These are phyloP conservation scores for Cladosporium colombiae DNA, from an alignment of 2,329 filamentous ascomycete genomes.

Conservation along the genomic window DNA sequence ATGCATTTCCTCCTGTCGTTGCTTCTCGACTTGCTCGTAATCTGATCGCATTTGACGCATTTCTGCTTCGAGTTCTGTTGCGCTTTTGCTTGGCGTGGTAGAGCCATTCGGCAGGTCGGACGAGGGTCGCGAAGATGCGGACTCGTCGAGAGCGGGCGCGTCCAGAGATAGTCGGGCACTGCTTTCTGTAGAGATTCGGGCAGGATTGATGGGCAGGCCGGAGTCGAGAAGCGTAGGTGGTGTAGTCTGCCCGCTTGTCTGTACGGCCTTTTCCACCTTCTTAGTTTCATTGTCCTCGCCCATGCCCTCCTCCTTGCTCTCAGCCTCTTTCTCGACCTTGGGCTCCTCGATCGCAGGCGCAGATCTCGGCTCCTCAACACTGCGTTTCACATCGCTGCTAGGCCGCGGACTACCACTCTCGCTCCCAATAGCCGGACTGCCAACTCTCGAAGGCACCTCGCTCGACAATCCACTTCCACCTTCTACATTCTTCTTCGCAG, in stretches of 20 bases:
- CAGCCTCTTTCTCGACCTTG: slow-evolving; percentile 15
- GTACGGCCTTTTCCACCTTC: slow-evolving; percentile 1
- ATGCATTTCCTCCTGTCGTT: slow-evolving; percentile 79
- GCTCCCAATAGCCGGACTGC: slow-evolving; percentile 48
- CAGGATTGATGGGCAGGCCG: slow-evolving; percentile 39
- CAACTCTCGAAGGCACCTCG: slow-evolving; percentile 53
- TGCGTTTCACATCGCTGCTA: slow-evolving; percentile 47
- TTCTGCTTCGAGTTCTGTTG: slow-evolving; percentile 45
- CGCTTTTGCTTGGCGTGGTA: slow-evolving; percentile 19
- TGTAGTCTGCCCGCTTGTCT: neutral
- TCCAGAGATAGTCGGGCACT: slow-evolving; percentile 29
- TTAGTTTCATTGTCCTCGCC: neutral
- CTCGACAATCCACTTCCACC: slow-evolving; percentile 43
- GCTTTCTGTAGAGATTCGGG: slow-evolving; percentile 34
- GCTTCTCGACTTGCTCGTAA: slow-evolving; percentile 53
- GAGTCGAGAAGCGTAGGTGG: slow-evolving; percentile 32
- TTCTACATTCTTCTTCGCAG: slow-evolving; percentile 69
- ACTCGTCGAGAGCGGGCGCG: slow-evolving; percentile 25
- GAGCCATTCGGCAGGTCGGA: slow-evolving; percentile 28
- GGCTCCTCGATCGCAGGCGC: slow-evolving; percentile 28
- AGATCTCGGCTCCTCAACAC: slow-evolving; percentile 19
- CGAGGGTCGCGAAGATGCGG: slow-evolving; percentile 30
- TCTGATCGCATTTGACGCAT: slow-evolving; percentile 53
- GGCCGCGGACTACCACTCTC: slow-evolving; percentile 44
- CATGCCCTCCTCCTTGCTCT: slow-evolving; percentile 17